These are phyloP conservation scores for Mortierella sp. DNA, from an alignment of 371 early-diverging fungal species.

Conservation along the genomic window DNA sequence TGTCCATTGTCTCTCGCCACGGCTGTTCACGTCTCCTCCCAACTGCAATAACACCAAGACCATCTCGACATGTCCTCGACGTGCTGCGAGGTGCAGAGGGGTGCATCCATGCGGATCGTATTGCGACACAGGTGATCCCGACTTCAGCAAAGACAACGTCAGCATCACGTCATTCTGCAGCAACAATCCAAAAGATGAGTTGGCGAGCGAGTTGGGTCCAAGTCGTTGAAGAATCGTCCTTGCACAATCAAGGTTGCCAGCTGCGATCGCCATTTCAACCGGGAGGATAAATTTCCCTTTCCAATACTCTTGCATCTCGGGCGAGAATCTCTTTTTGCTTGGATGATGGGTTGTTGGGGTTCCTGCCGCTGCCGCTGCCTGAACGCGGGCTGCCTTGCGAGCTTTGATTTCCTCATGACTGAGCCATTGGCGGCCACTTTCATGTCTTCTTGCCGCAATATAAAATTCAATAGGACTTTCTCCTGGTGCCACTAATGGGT, in stretches of 20 bases:
- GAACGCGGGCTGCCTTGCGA: slow-evolving; percentile 22
- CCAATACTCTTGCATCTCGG: slow-evolving; percentile 50
- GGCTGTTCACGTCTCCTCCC: slow-evolving; percentile 51
- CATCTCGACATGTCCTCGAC: slow-evolving; percentile 54
- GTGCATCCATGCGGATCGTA: slow-evolving; percentile 53
- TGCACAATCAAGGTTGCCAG: slow-evolving; percentile 50
- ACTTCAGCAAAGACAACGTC: slow-evolving; percentile 49
- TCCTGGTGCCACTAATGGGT: slow-evolving; percentile 15
- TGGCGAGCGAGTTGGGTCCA: slow-evolving; percentile 28
- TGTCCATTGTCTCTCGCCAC: slow-evolving; percentile 51
- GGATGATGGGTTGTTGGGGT: no score
- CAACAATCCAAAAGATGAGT: slow-evolving; percentile 44
- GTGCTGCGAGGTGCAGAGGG: slow-evolving; percentile 51
- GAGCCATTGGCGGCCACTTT: slow-evolving; percentile 52
- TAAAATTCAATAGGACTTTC: slow-evolving; percentile 50
- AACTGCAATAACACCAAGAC: slow-evolving; percentile 53
- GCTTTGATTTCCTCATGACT: slow-evolving; percentile 51
- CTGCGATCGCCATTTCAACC: slow-evolving; percentile 47
- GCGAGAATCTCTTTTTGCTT: slow-evolving; percentile 39
- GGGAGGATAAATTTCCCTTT: slow-evolving; percentile 46
- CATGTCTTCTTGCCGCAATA: slow-evolving; percentile 43
- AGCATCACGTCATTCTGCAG: slow-evolving; percentile 56
- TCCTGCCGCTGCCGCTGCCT: slow-evolving; percentile 9
- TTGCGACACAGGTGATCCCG: slow-evolving; percentile 52
- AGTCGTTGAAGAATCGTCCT: slow-evolving; percentile 42